Evolutionary conservation across 2,329 filamentous ascomycete genomes (phyloP).

Genomic region (Beauveria caledonica): DNA sequence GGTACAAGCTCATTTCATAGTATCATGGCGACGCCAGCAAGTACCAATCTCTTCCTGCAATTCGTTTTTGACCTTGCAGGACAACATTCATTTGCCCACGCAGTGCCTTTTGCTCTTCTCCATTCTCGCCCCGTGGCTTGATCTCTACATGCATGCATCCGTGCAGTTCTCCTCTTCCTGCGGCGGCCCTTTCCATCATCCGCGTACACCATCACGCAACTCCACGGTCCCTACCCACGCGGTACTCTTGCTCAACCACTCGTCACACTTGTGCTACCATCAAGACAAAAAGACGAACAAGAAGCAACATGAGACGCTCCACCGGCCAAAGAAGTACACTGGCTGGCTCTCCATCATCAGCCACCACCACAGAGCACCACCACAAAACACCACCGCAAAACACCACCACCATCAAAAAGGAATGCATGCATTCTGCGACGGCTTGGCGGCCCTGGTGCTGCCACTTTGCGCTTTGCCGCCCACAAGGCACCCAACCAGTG

Average conservation of each 20-base stretch:
- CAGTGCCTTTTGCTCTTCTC: neutral
- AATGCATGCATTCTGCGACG: neutral
- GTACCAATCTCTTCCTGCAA: too few relatives aligned
- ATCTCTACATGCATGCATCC: slow-evolving; percentile 2
- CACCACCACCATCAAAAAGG: neutral
- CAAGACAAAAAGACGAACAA: neutral
- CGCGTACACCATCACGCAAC: neutral
- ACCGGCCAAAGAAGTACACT: too few relatives aligned
- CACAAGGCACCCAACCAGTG: neutral
- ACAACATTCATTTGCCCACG: too few relatives aligned
- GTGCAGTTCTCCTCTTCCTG: neutral
- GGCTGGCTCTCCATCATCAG: neutral
- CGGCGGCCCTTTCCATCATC: neutral
- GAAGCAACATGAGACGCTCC: neutral
- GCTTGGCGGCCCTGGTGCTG: neutral
- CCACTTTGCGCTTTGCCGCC: neutral
- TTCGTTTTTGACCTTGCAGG: neutral
- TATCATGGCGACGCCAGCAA: too few relatives aligned
- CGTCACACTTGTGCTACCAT: too few relatives aligned
- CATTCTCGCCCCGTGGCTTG: slow-evolving; percentile 3
- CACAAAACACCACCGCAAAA: neutral
- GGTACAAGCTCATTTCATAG: too few relatives aligned
- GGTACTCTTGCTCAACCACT: neutral
- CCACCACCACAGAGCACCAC: neutral
- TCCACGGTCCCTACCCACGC: neutral